phyloP scores from a whole-genome alignment of 2,329 filamentous ascomycete species.

The Cercospora zeae-maydis region DNA sequence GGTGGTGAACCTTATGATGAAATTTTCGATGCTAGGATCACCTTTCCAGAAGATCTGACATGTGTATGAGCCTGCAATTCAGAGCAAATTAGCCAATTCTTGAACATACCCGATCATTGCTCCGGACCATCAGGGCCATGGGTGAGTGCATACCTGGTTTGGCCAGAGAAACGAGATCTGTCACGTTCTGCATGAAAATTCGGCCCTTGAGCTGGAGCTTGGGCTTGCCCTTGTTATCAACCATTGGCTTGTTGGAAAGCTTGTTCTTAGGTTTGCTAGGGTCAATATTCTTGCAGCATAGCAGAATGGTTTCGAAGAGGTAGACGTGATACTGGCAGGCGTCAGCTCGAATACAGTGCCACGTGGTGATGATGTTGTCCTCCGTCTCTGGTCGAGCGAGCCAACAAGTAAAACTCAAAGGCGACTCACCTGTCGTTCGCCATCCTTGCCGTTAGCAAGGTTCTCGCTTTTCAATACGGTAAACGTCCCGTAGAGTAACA shows the following conservation, averaged over 20 bases:
- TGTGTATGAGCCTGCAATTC: slow-evolving; percentile 71
- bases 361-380: neutral
- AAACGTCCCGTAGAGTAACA: slow-evolving; percentile 85
- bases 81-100: slow-evolving; percentile 23
- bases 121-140: slow-evolving; percentile 21
- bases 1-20: slow-evolving; percentile 87
- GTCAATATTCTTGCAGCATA: slow-evolving; percentile 94
- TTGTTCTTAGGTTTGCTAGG: slow-evolving; percentile 74
- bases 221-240: slow-evolving; percentile 70
- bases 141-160: slow-evolving; percentile 68
- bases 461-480: slow-evolving; percentile 69
- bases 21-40: slow-evolving; percentile 91
- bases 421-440: slow-evolving; percentile 75
- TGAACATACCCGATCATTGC: slow-evolving; percentile 31
- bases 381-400: neutral
- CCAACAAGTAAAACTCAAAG: neutral
- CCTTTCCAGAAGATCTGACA: slow-evolving; percentile 99
- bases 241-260: slow-evolving; percentile 66
- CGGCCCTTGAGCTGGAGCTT: slow-evolving; percentile 87
- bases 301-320: slow-evolving; percentile 88
- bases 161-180: slow-evolving; percentile 80
- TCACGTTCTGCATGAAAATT: slow-evolving; percentile 99
- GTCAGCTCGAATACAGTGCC: neutral
- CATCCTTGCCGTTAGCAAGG: slow-evolving; percentile 62
- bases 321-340: slow-evolving; percentile 82